Base-by-base conservation (phyloP, 2,329 filamentous ascomycete genomes). In the Penicillium sp. region DNA sequence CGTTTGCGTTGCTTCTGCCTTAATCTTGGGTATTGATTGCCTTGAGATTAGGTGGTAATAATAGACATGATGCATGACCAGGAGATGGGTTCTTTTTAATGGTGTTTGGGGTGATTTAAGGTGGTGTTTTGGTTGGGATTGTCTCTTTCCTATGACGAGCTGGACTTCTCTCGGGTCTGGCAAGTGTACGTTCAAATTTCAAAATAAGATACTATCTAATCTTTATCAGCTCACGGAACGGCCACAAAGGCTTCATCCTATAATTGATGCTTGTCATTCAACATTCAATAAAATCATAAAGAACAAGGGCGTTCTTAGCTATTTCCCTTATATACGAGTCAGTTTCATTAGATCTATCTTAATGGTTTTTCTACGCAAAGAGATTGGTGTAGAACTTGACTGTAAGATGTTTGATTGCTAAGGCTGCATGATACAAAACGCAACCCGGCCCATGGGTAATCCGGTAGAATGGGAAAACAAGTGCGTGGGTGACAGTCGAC, bases 351-450 rank as follows among this genome's bases (percentile, higher is more conserved):
- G 2, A 15, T 37, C 7, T 37, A 18, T 37, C 15, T 18, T 37
- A 11, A 6, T 18, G n/a, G 48, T 7, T 35, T 8, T 23, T 43
- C 35, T 50, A 43, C 40, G 25, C 22, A 50, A 22, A 3, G 12
- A 18, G 18, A 6, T 14, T 23, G 23, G 41, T 0, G 12, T n/a
- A 41, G 23, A 22, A 40, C 7, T 42, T 31, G 45, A 51, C 37
- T 48, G 44, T 27, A 22, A 35, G 37, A 51, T 42, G 37, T 50
- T 35, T 37, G 18, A 56, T 54, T 54, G 37, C 29, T 49, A 40
- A 43, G 51, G 33, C 48, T 54, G 51, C 54, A 53, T 54, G 47
- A 51, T 56, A 54, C 51, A 51, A 45, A 35, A 51, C 23, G 23
- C 26, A 48, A 45, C 48, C 48, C 26, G 27, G 35, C 35, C 43